phyloP scores from a whole-genome alignment of 345 rosid species.

The Raphanus sativus region DNA sequence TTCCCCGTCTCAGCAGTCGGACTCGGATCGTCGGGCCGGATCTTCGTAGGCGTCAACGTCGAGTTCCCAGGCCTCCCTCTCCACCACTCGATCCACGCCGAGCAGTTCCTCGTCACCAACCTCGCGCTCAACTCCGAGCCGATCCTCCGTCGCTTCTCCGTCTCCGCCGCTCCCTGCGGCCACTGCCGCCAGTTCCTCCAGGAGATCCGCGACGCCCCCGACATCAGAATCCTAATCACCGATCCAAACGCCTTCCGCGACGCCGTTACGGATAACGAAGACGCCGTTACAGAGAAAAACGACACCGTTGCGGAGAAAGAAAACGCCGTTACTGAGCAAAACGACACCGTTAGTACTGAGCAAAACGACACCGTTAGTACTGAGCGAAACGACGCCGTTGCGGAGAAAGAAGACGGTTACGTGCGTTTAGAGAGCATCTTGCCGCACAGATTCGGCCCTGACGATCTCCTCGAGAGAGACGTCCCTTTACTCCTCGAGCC shows the following conservation, averaged over 20 bases:
- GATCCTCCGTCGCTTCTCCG: slow-evolving; percentile 52
- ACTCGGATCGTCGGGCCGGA: slow-evolving; percentile 72
- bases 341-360: neutral
- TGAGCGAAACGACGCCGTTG: neutral
- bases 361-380: neutral
- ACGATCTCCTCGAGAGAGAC: slow-evolving; percentile 55
- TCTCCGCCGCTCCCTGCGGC: slow-evolving; percentile 86
- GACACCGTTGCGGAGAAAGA: neutral
- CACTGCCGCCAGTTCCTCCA: slow-evolving; percentile 94
- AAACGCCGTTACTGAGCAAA: neutral
- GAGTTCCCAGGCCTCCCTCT: slow-evolving; percentile 92
- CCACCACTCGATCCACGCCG: slow-evolving; percentile 83
- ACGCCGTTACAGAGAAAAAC: too few relatives aligned
- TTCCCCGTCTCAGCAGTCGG: slow-evolving; percentile 67
- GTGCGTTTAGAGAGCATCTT: slow-evolving; percentile 45
- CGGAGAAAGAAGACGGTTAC: slow-evolving; percentile 26
- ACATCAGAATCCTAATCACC: slow-evolving; percentile 36
- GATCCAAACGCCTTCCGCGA: slow-evolving; percentile 25
- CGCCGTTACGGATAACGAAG: neutral
- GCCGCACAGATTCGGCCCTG: slow-evolving; percentile 82
- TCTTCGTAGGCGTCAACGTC: slow-evolving; percentile 71
- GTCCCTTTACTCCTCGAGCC: slow-evolving; percentile 65
- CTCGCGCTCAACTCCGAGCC: slow-evolving; percentile 63
- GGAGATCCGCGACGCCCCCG: slow-evolving; percentile 66
- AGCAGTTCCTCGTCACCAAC: slow-evolving; percentile 83